Evolutionary conservation across 495 filamentous ascomycete genomes (phyloP).

Genomic region (Penicillium soppii): DNA sequence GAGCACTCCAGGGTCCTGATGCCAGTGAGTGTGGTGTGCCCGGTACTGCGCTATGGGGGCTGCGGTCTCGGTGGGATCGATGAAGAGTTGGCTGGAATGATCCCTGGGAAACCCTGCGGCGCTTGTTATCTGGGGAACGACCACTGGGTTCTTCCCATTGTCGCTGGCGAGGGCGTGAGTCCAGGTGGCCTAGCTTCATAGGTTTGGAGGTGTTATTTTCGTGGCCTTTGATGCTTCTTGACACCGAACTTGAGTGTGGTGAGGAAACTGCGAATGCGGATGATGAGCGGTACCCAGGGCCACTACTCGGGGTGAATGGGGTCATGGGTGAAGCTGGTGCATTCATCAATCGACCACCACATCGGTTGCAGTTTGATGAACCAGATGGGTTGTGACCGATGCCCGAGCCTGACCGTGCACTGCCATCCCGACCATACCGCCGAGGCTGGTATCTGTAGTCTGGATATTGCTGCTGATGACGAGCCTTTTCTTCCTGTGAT

Average conservation of each 20-base stretch:
- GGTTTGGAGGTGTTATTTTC: conserved; percentile 20
- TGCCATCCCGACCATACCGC: conserved; percentile 60
- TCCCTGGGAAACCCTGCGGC: conserved; percentile 47
- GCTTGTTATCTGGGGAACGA: conserved; percentile 53
- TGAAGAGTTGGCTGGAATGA: conserved; percentile 23
- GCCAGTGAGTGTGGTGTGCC: conserved; percentile 19
- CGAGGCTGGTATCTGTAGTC: conserved; percentile 94
- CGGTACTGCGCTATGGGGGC: conserved; percentile 20
- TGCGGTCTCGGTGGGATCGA: conserved; percentile 28
- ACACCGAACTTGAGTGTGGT: conserved; percentile 17
- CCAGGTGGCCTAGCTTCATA: conserved; percentile 24
- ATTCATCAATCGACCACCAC: conserved; percentile 48
- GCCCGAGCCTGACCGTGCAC: conserved; percentile 28
- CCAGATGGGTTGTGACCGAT: conserved; percentile 42
- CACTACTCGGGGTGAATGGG: conserved; percentile 29
- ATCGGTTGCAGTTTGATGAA: conserved; percentile 40
- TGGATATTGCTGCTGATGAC: conserved; percentile 87
- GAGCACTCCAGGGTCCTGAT: conserved; percentile 35
- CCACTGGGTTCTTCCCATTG: conserved; percentile 27
- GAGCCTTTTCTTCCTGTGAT: conserved; percentile 79
- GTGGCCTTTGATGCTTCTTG: conserved; percentile 23
- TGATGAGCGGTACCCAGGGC: conserved; percentile 12
- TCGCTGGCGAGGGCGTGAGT: conserved; percentile 23
- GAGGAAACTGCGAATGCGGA: conserved; percentile 14
- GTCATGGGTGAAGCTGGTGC: conserved; percentile 43